Evolutionary conservation across 768 basidiomycete species (phyloP).

Genomic region (Lactarius evosmus): DNA sequence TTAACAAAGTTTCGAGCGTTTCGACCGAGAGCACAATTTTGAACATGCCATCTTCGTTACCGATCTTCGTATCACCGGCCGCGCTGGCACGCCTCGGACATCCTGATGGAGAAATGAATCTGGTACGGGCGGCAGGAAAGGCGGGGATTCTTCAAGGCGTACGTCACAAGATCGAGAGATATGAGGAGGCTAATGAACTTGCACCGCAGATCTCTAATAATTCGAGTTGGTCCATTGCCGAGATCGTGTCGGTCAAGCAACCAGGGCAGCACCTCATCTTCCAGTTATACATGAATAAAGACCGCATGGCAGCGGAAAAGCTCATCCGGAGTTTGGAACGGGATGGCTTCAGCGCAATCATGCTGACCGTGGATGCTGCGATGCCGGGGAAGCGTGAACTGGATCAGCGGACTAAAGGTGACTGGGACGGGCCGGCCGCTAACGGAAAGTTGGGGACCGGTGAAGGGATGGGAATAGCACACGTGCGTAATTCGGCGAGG

Average conservation of each 20-base stretch:
- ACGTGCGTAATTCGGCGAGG: slow-evolving; percentile 25
- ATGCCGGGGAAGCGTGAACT: slow-evolving; percentile 43
- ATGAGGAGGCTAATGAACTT: background rate
- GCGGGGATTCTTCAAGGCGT: slow-evolving; percentile 48
- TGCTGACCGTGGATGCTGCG: slow-evolving; percentile 49
- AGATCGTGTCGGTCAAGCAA: slow-evolving; percentile 33
- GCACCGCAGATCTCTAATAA: slow-evolving; percentile 34
- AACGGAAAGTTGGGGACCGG: slow-evolving; percentile 23
- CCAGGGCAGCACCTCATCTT: slow-evolving; percentile 35
- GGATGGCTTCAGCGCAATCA: slow-evolving; percentile 44
- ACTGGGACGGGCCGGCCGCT: slow-evolving; percentile 31
- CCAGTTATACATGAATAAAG: slow-evolving; percentile 47
- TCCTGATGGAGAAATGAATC: slow-evolving; percentile 48
- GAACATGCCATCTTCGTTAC: slow-evolving; percentile 33
- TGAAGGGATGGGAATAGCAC: slow-evolving; percentile 30
- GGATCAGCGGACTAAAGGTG: slow-evolving; percentile 36
- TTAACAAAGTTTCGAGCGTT: slow-evolving; percentile 33
- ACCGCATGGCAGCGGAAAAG: slow-evolving; percentile 39
- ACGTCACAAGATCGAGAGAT: slow-evolving; percentile 27
- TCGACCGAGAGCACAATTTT: slow-evolving; percentile 31
- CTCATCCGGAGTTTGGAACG: slow-evolving; percentile 39
- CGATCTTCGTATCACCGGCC: slow-evolving; percentile 43
- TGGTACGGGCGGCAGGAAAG: slow-evolving; percentile 42
- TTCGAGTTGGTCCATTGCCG: slow-evolving; percentile 36
- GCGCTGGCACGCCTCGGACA: slow-evolving; percentile 45